A percentile compares a stretch with the other conserved stretches of the same genome.
Conservation (phyloP, 2,329 filamentous ascomycete genomes). For the Nothophoma quercina region DNA sequence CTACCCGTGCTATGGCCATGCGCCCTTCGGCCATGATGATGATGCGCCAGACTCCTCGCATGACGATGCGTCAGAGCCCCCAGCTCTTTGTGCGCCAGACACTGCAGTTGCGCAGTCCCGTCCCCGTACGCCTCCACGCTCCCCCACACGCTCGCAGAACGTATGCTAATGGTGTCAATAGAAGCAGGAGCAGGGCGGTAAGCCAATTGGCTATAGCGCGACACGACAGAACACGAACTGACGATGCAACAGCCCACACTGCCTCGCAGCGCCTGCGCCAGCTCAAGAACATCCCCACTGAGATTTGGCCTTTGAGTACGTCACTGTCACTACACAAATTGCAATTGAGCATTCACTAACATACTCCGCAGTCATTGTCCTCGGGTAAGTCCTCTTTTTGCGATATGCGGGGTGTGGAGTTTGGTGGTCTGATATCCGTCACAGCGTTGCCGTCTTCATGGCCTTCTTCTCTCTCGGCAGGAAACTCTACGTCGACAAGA, state of each 20-base stretch:
- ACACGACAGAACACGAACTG: slow-evolving; percentile 23
- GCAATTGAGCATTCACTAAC: slow-evolving; percentile 25
- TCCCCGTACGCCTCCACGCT: slow-evolving; percentile 69
- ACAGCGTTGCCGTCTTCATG: slow-evolving; percentile 73
- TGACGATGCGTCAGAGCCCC: slow-evolving; percentile 49
- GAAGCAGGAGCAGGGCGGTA: slow-evolving; percentile 72
- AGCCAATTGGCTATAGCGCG: slow-evolving; percentile 36
- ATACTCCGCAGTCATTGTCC: slow-evolving; percentile 73
- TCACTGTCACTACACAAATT: slow-evolving; percentile 22
- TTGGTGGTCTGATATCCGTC: slow-evolving; percentile 33
- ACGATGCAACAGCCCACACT: slow-evolving; percentile 76
- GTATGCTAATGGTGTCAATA: slow-evolving; percentile 54
- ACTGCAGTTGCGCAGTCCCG: slow-evolving; percentile 63
- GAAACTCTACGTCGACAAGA: slow-evolving; percentile 91
- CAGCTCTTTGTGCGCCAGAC: slow-evolving; percentile 53
- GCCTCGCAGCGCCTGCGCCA: slow-evolving; percentile 93
- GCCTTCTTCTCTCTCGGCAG: slow-evolving; percentile 81
- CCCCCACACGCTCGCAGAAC: slow-evolving; percentile 3
- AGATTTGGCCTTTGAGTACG: slow-evolving; percentile 94
- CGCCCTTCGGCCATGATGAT: slow-evolving; percentile 52
- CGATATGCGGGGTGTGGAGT: slow-evolving; percentile 20
- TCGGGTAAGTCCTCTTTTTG: slow-evolving; percentile 67
- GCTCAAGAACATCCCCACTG: slow-evolving; percentile 88
- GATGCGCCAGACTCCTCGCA: slow-evolving; percentile 48
- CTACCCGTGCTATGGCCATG: slow-evolving; percentile 50